These are phyloP conservation scores for Penstemon newberryi DNA, from an alignment of 257 asterid species.

Conservation along the genomic window DNA sequence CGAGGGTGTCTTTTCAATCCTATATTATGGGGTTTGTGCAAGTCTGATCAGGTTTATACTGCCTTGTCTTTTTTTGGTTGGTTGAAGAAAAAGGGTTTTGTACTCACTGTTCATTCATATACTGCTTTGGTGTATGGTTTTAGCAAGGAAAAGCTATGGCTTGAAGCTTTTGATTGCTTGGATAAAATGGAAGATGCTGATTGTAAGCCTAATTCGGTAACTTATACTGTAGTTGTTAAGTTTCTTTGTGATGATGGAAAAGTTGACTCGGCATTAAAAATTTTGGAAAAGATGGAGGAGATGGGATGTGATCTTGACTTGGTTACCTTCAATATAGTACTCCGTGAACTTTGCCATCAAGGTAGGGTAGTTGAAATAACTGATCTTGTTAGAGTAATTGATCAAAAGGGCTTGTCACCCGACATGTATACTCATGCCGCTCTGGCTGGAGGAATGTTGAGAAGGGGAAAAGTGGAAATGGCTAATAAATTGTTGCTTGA, in stretches of 20 bases:
- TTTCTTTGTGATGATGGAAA: constrained; percentile 52
- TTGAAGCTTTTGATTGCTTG: constrained; percentile 44
- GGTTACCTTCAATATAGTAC: constrained; percentile 54
- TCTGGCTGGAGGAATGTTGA: constrained; percentile 58
- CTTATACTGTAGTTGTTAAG: constrained; percentile 55
- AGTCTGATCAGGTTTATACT: constrained; percentile 27
- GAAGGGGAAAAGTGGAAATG: constrained; percentile 41
- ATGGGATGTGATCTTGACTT: constrained; percentile 55
- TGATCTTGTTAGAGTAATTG: constrained; percentile 43
- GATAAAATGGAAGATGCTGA: constrained; percentile 47
- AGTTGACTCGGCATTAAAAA: constrained; percentile 43
- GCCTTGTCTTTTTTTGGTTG: constrained; percentile 53
- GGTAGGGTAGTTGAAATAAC: constrained; percentile 34
- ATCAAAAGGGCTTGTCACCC: constrained; percentile 48
- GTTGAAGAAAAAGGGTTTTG: constrained; percentile 51
- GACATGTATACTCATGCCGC: constrained; percentile 58
- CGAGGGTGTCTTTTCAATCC: constrained; percentile 42
- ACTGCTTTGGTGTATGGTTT: constrained; percentile 62
- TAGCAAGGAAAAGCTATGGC: constrained; percentile 48
- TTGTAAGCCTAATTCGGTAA: constrained; percentile 41
- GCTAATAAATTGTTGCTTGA: constrained; percentile 39
- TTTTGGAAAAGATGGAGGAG: constrained; percentile 49
- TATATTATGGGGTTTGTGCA: constrained; percentile 59
- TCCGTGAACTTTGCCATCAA: constrained; percentile 56
- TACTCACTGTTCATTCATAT: constrained; percentile 43